These are phyloP conservation scores for Abrus pulchellus DNA, from an alignment of 306 rosid species.

Conservation along the genomic window DNA sequence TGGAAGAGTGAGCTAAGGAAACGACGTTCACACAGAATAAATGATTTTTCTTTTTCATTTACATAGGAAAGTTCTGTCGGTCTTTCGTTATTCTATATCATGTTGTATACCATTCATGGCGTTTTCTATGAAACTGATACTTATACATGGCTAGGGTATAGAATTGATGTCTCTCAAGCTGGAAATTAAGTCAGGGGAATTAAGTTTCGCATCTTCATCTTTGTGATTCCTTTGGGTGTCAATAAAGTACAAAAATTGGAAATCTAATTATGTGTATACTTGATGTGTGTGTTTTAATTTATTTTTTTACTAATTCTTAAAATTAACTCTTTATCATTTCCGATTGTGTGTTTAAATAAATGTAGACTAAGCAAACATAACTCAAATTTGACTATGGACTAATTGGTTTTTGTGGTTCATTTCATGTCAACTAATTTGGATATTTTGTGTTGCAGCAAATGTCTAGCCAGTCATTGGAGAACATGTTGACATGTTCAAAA, in stretches of 20 bases:
- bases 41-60: neutral
- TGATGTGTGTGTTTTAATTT: neutral
- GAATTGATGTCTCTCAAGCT: conserved; percentile 32
- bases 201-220: conserved; percentile 6
- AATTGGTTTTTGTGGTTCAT: neutral
- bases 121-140: conserved; percentile 7
- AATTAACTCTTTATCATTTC: neutral
- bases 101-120: conserved; percentile 33
- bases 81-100: conserved; percentile 5
- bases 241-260: conserved; percentile 19
- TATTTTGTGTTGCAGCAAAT: conserved; percentile 71
- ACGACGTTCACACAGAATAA: neutral
- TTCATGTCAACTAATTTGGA: conserved; percentile 13
- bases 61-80: neutral
- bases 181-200: conserved; percentile 23
- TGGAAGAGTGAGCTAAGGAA: neutral
- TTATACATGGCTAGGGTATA: neutral
- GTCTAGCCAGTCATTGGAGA: conserved; percentile 73
- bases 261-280: neutral
- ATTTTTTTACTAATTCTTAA: neutral
- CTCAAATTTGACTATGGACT: neutral
- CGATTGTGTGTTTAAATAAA: neutral
- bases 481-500: conserved; percentile 78
- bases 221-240: neutral
- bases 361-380: neutral